Base-by-base conservation (phyloP, 768 basidiomycete genomes). In the Rhizopogon salebrosus region DNA sequence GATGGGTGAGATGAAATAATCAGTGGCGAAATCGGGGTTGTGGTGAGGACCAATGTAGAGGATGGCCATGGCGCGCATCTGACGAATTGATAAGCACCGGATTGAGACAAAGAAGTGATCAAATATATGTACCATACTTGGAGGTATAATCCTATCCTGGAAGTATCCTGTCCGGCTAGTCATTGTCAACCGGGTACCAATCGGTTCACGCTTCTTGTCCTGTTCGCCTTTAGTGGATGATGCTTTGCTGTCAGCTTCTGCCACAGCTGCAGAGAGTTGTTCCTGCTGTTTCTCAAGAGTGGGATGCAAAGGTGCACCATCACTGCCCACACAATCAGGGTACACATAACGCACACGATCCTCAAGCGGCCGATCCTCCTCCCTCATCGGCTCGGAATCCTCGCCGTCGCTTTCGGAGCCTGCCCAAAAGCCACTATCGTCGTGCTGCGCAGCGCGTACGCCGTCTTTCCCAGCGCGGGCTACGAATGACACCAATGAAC, bases 61-160 rank as follows among this genome's bases (percentile, higher is more conserved):
- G 64, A 97, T 95, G 3, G 95, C 95, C 97, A 99, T 99, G 0
- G 95, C 95, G 34, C 97, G 90, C 92, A 98, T 98, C 95, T 98
- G 40, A 52, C 34, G n/a, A 41, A 14, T n/a, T 51, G n/a, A 22
- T 29, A 35, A 55, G 49, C 27, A 45, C 45, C 37, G 36, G 22
- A 11, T 31, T 3, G 31, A 10, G 13, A 22, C 9, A 10, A 27
- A 51, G 11, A 35, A 57, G 27, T 14, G 9, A n/a, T 27, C 18
- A 22, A 53, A 42, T 13, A 26, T 16, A 71, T 90, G 62, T 65
- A 95, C 95, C 95, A 99, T 98, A 63, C 88, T 90, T 0, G 97
- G 95, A 3, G 94, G 87, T 55, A 99, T 83, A 62, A 98, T 89
- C 48, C 92, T 76, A 62, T 98, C 94, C 67, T 94, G 92, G 74